Percentiles rank a stretch among this genome's conserved stretches.
Conservation (phyloP, 2,329 filamentous ascomycete species). For the Colletotrichum cordylinicola region DNA sequence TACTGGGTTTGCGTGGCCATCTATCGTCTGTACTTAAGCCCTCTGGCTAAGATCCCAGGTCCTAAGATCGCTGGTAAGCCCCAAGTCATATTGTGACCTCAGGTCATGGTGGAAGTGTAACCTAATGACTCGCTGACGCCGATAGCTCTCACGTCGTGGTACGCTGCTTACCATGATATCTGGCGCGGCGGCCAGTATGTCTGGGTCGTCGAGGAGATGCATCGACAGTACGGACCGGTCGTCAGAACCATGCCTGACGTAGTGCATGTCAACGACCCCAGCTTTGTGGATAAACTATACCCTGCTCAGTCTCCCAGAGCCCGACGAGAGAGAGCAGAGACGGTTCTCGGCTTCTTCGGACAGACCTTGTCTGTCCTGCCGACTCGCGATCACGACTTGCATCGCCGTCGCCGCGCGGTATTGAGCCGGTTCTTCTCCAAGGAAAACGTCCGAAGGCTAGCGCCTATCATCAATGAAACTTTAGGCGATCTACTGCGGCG, state of each 20-base stretch:
- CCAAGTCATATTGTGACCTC: neutral
- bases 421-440: neutral
- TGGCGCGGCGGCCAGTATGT: neutral
- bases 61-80: neutral
- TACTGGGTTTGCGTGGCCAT: neutral
- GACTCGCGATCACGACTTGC: neutral
- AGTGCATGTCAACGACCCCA: neutral
- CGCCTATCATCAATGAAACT: neutral
- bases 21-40: neutral
- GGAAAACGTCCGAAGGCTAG: neutral
- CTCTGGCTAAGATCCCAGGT: neutral
- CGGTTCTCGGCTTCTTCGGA: neutral
- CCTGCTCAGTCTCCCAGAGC: neutral
- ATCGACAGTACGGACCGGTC: neutral
- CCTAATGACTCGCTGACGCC: accelerated
- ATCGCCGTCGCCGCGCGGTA: neutral
- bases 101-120: accelerated
- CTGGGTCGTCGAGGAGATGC: neutral
- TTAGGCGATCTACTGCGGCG: neutral
- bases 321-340: neutral
- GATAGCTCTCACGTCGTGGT: neutral
- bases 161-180: neutral
- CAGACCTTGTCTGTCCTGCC: neutral
- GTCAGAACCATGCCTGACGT: neutral
- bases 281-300: neutral